These are phyloP conservation scores for Ormosia semicastrata DNA, from an alignment of 306 rosid species.

Conservation along the genomic window DNA sequence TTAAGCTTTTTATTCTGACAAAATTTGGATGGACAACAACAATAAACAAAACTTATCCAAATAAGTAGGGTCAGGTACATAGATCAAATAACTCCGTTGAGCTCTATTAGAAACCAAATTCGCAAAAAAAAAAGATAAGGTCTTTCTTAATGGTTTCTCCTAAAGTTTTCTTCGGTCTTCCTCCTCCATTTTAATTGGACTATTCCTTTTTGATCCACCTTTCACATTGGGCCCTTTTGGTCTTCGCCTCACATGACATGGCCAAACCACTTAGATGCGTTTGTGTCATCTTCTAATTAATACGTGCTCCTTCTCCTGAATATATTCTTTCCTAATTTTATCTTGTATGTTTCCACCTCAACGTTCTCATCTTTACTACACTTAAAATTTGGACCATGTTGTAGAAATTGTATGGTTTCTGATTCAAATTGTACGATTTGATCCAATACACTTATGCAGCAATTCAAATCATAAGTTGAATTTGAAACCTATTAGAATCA, in stretches of 20 bases:
- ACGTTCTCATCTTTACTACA: background rate
- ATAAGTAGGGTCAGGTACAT: background rate
- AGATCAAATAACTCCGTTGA: background rate
- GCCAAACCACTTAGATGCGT: background rate
- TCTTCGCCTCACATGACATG: background rate
- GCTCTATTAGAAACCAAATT: background rate
- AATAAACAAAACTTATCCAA: background rate
- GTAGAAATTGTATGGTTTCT: background rate
- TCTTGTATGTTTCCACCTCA: background rate
- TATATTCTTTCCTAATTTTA: background rate
- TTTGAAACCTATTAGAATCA: background rate
- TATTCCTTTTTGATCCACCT: background rate
- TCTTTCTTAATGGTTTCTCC: background rate
- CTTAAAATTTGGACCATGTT: background rate
- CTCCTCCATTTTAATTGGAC: background rate
- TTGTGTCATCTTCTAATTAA: background rate
- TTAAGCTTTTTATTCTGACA: background rate
- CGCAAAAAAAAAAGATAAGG: background rate
- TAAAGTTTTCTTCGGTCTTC: background rate
- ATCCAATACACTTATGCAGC: background rate
- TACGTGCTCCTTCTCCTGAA: background rate
- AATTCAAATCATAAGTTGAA: background rate
- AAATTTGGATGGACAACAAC: conserved; percentile 3
- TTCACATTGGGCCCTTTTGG: background rate
- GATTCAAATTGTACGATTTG: background rate